Evolutionary conservation across 2,329 filamentous ascomycete genomes (phyloP), one percentile per base, ranked within the genome.

Genomic region (Clarireedia paspali): DNA sequence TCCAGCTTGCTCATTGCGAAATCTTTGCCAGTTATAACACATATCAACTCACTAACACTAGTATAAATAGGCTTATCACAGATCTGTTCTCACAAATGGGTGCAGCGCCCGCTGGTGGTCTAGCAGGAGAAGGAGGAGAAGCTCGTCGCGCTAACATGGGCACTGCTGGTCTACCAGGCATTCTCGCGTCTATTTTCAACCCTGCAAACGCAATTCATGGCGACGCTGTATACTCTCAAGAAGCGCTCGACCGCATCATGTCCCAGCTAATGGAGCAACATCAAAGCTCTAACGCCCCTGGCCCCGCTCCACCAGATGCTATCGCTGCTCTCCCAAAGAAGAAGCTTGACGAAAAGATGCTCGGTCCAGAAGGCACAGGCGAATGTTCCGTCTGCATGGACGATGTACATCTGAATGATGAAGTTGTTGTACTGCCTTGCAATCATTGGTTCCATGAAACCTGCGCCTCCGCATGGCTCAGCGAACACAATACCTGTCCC

Each of bases 341-440:
- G 62, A 81, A 81, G 45, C 75, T 94, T 2, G 82, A 89, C 50
- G 74, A 80, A 56, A 79, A 85, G 44, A 85, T 95, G 80, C 75
- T 95, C 5, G 79, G 77, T 1, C 68, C 74, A 0, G 81, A 83
- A 53, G 72, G 74, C 5, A 88, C 87, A 57, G 86, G 84, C 44
- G 91, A 96, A 67, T 99, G 94, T 70, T 91, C 89, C 38, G 96
- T 99, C 57, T 99, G 94, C 72, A 95, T 97, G 75, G 91, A 96
- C 55, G 82, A 88, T 27, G 85, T 95, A 59, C 78, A 82, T 26
- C 67, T 88, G 38, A 87, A 84, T 10, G 84, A 88, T 30, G 83
- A 88, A 67, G 89, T 92, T 5, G 81, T 88, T 0, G 79, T 85
- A 47, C 72, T 99, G 50, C 91, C 91, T 0, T 99, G 94, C 72